phyloP scores from a whole-genome alignment of 768 basidiomycete species.

The Leccinum broughii region DNA sequence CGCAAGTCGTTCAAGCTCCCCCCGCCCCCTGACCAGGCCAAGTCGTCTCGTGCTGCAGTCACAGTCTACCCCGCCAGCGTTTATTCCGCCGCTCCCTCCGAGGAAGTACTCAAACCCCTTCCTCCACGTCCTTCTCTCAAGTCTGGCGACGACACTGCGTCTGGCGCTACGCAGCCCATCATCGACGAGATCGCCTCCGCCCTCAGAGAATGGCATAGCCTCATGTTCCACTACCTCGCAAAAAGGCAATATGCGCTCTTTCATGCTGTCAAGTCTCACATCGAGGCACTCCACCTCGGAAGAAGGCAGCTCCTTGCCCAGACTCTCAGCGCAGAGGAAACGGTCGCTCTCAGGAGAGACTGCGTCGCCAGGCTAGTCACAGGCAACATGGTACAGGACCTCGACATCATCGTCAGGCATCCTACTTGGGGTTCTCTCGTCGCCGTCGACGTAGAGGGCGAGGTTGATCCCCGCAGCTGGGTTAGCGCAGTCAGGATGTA shows the following conservation, averaged over 20 bases:
- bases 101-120: constrained; percentile 66
- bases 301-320: constrained; percentile 87
- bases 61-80: constrained; percentile 74
- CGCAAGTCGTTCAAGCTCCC: constrained; percentile 71
- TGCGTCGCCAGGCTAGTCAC: constrained; percentile 86
- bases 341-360: constrained; percentile 74
- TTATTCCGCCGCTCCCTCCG: constrained; percentile 70
- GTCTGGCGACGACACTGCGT: constrained; percentile 89
- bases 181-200: constrained; percentile 98
- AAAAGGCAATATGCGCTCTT: constrained; percentile 89
- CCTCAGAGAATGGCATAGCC: constrained; percentile 90
- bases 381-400: constrained; percentile 87
- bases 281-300: constrained; percentile 90
- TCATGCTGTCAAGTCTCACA: constrained; percentile 80
- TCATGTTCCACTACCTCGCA: constrained; percentile 90
- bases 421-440: constrained; percentile 89
- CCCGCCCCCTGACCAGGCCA: constrained; percentile 74
- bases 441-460: constrained; percentile 86
- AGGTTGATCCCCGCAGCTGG: constrained; percentile 80
- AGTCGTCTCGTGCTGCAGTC: constrained; percentile 67
- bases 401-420: constrained; percentile 97
- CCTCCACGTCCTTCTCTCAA: constrained; percentile 94
- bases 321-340: constrained; percentile 86
- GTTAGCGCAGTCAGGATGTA: constrained; percentile 90
- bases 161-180: constrained; percentile 82